A percentile compares a stretch with the other conserved stretches of the same genome.
Conservation (phyloP, 176 grass and related monocot genomes). For the Rhipidocladum racemiflorum region DNA sequence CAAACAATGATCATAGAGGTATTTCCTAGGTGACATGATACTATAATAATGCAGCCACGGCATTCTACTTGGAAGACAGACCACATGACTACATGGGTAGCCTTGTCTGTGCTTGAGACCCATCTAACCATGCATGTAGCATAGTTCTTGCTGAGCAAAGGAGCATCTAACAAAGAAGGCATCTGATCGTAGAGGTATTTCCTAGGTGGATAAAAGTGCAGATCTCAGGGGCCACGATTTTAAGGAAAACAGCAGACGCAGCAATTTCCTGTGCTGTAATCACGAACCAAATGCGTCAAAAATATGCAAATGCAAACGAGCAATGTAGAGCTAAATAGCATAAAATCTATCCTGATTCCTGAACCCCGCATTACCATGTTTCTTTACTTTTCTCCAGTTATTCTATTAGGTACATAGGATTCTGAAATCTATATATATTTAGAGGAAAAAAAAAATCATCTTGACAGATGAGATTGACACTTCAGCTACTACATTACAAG, state of each 20-base stretch:
- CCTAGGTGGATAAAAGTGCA: slow-evolving; percentile 10
- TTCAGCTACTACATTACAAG: slow-evolving; percentile 40
- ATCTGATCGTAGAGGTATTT: slow-evolving; percentile 15
- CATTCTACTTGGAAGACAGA: not conserved
- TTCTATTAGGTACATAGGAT: slow-evolving; percentile 24
- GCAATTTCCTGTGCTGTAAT: slow-evolving; percentile 18
- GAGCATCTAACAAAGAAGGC: not conserved
- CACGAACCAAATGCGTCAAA: slow-evolving; percentile 1
- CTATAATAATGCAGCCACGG: not conserved
- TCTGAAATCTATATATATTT: slow-evolving; percentile 24
- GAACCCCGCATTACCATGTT: not conserved
- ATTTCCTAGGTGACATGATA: too few relatives aligned
- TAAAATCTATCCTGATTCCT: not conserved
- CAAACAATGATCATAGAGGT: slow-evolving; percentile 19
- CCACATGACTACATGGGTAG: slow-evolving; percentile 17
- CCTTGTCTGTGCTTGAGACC: not conserved
- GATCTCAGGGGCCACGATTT: slow-evolving; percentile 5
- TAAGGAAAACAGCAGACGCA: not conserved
- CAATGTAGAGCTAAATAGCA: not conserved
- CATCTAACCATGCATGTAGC: not conserved
- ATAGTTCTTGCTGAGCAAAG: not conserved
- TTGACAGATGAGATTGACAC: slow-evolving; percentile 33
- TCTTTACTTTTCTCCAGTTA: not conserved
- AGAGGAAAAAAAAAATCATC: not conserved
- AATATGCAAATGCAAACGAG: slow-evolving; percentile 2